Percentiles rank a stretch among this genome's conserved stretches.
Conservation (phyloP, 108 stramenopile species). For the Cyclostephanos tholiformis region DNA sequence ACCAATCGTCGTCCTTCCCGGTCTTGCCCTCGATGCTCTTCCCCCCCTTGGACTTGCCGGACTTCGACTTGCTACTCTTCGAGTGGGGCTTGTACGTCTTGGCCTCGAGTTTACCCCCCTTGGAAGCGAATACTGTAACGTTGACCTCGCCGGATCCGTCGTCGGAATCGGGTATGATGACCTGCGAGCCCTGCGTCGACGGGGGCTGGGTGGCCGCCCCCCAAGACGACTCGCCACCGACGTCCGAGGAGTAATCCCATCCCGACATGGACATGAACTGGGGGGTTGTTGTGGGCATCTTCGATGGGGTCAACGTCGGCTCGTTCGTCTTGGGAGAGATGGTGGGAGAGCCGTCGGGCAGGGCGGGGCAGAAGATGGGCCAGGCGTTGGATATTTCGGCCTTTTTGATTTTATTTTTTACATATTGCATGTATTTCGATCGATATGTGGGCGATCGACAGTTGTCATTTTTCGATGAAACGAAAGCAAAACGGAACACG, state of each 20-base stretch:
- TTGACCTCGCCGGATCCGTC: too few species aligned
- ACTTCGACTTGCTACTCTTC: background rate
- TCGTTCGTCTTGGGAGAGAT: constrained; percentile 32
- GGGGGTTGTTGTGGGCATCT: background rate
- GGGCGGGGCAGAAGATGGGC: constrained; percentile 28
- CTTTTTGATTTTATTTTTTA: background rate
- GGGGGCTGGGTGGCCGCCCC: too few species aligned
- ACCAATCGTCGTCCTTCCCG: background rate
- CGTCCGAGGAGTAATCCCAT: too few species aligned
- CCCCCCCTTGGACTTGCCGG: background rate
- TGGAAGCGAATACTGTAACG: background rate
- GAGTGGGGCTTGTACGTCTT: background rate
- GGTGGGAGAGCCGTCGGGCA: constrained; percentile 21
- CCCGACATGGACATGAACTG: too few species aligned
- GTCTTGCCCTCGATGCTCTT: constrained; percentile 15
- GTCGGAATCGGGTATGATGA: too few species aligned
- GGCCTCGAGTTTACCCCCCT: background rate
- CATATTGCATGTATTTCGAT: too few species aligned
- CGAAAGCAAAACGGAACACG: too few species aligned
- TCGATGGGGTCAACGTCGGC: constrained; percentile 27
- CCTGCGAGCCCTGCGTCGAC: too few species aligned
- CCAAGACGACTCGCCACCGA: too few species aligned
- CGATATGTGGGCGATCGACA: too few species aligned
- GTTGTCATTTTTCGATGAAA: too few species aligned
- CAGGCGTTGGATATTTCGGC: constrained; percentile 25